Conservation (phyloP, 2,329 filamentous ascomycete genomes). For the Penicillium vulpinum region DNA sequence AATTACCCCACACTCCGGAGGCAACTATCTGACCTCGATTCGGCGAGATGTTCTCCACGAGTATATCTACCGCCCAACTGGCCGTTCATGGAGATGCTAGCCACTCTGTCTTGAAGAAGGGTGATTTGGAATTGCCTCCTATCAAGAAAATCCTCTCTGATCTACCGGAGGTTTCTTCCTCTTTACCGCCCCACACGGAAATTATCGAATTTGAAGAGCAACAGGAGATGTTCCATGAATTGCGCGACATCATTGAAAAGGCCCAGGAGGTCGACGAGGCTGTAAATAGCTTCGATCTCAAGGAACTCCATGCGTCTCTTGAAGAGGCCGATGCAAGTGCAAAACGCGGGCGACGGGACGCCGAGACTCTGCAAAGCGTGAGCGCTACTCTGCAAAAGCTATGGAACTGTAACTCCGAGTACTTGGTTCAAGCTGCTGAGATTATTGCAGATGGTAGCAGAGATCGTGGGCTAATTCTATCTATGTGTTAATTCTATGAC, state of each 20-base stretch:
- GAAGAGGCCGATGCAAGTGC: constrained; percentile 30
- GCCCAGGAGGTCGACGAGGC: constrained; percentile 26
- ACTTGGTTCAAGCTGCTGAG: constrained; percentile 39
- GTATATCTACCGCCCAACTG: constrained; percentile 15
- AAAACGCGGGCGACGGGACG: constrained; percentile 21
- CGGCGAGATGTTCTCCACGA: constrained; percentile 17
- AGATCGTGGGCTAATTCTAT: constrained; percentile 37
- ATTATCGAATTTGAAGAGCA: constrained; percentile 31
- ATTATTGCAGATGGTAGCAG: constrained; percentile 45
- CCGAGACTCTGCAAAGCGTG: constrained; percentile 29
- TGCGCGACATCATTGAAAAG: constrained; percentile 33
- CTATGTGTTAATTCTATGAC: neutral
- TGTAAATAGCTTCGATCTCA: constrained; percentile 26
- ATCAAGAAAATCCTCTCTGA: constrained; percentile 29
- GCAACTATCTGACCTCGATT: constrained; percentile 6
- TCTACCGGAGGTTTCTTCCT: constrained; percentile 21
- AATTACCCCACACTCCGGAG: neutral
- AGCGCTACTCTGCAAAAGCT: constrained; percentile 35
- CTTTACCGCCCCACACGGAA: constrained; percentile 18
- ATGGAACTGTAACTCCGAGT: constrained; percentile 39
- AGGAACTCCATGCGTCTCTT: constrained; percentile 32
- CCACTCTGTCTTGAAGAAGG: neutral
- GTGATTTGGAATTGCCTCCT: constrained; percentile 25
- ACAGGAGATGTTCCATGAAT: constrained; percentile 34
- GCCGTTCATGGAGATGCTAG: constrained; percentile 5